phyloP scores from a whole-genome alignment of 139 green algal genomes.

The Chlamydomonas urium region DNA sequence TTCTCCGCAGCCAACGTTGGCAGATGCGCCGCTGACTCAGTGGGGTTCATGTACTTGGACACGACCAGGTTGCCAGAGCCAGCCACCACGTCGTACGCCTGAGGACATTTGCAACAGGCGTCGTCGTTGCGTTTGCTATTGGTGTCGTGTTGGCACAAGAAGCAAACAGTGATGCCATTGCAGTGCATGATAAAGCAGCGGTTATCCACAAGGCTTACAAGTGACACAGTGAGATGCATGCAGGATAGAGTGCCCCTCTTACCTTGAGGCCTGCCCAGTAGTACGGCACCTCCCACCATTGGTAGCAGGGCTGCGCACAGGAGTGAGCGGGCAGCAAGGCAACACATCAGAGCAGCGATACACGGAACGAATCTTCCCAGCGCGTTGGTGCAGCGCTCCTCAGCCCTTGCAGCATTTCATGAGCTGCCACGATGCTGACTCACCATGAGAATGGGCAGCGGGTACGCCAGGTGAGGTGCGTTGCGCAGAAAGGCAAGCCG shows the following conservation, averaged over 20 bases:
- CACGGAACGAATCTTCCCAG: too few species aligned
- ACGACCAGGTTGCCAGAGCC: constrained; percentile 66
- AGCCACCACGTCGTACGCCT: constrained; percentile 92
- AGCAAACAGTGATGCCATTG: too few species aligned
- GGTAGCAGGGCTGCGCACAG: constrained; percentile 89
- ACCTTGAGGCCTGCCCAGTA: constrained; percentile 91
- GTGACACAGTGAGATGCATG: too few species aligned
- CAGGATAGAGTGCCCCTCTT: too few species aligned
- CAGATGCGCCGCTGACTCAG: constrained; percentile 60
- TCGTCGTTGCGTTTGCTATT: too few species aligned
- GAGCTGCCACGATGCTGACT: too few species aligned
- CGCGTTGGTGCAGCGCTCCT: too few species aligned
- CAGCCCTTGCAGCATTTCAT: too few species aligned
- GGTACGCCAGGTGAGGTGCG: constrained; percentile 71
- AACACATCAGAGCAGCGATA: not conserved
- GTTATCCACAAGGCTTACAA: too few species aligned
- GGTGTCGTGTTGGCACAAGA: too few species aligned
- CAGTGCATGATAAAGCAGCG: too few species aligned
- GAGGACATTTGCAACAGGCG: too few species aligned
- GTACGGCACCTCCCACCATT: constrained; percentile 96
- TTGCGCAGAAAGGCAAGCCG: constrained; percentile 76
- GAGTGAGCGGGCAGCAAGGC: not conserved
- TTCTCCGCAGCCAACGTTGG: constrained; percentile 67
- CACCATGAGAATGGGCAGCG: constrained; percentile 87
- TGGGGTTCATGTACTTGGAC: constrained; percentile 67